Percentiles rank a stretch among this genome's conserved stretches.
Evolutionary conservation across 1,139 yeast species (phyloP).

Genomic region (Spencermartinsiella ligniputridi): DNA sequence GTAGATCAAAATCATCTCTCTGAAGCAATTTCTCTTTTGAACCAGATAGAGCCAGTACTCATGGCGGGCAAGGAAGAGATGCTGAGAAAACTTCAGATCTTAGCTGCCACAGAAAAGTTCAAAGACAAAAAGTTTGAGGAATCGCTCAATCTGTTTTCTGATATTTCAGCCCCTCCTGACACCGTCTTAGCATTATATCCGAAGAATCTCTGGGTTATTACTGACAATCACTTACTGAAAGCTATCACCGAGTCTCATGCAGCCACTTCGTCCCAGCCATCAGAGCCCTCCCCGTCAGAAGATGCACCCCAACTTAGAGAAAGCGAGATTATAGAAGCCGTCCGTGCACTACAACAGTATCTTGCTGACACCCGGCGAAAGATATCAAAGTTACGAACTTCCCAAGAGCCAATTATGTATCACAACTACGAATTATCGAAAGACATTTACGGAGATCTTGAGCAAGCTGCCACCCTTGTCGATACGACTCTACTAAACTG

Average conservation of each 20-base stretch:
- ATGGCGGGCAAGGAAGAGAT: slow-evolving; percentile 34
- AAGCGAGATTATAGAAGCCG: slow-evolving; percentile 36
- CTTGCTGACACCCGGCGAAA: slow-evolving; percentile 49
- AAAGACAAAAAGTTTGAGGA: slow-evolving; percentile 31
- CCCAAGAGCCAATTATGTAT: slow-evolving; percentile 22
- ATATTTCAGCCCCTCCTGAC: slow-evolving; percentile 56
- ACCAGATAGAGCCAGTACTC: slow-evolving; percentile 33
- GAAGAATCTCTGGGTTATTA: slow-evolving; percentile 19
- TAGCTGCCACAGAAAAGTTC: slow-evolving; percentile 39
- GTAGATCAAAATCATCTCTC: slow-evolving; percentile 25
- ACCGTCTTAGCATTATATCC: slow-evolving; percentile 47
- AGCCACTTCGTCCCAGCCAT: not conserved
- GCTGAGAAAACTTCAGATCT: slow-evolving; percentile 44
- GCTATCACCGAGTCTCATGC: not conserved
- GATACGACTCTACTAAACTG: slow-evolving; percentile 80
- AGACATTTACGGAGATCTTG: slow-evolving; percentile 32
- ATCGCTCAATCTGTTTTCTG: slow-evolving; percentile 47
- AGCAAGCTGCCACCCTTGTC: slow-evolving; percentile 46
- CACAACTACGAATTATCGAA: slow-evolving; percentile 27
- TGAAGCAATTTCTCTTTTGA: slow-evolving; percentile 44
- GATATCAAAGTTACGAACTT: slow-evolving; percentile 31
- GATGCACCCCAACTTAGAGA: slow-evolving; percentile 15
- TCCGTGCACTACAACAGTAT: slow-evolving; percentile 52
- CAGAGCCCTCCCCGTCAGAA: not conserved
- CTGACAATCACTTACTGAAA: not conserved